phyloP scores from a whole-genome alignment of 179 eudicot genomes.

The Silene noctiflora region DNA sequence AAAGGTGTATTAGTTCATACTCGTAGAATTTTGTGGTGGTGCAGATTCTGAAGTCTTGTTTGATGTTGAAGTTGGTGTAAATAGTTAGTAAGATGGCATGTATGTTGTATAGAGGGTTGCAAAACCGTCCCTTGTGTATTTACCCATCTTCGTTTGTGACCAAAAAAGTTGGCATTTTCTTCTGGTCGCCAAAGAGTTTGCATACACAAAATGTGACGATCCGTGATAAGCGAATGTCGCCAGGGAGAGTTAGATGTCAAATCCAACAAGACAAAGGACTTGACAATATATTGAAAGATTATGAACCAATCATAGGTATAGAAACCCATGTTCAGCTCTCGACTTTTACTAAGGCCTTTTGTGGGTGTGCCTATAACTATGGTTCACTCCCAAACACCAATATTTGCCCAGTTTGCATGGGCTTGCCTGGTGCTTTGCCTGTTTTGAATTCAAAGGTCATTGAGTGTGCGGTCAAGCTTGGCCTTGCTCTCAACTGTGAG shows the following conservation, averaged over 20 bases:
- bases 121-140: conserved; percentile 41
- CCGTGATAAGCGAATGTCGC: conserved; percentile 47
- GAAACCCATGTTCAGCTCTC: conserved; percentile 93
- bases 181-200: conserved; percentile 35
- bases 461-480: conserved; percentile 76
- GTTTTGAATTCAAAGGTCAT: conserved; percentile 85
- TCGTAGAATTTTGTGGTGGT: conserved; percentile 8
- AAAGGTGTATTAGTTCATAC: background rate
- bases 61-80: conserved; percentile 36
- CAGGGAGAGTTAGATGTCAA: conserved; percentile 35
- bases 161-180: conserved; percentile 41
- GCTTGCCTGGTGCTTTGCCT: conserved; percentile 92
- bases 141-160: conserved; percentile 46
- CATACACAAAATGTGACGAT: conserved; percentile 47
- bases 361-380: conserved; percentile 78
- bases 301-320: conserved; percentile 78
- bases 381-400: conserved; percentile 77
- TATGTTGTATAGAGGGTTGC: conserved; percentile 64
- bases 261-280: conserved; percentile 33
- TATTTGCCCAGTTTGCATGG: conserved; percentile 91
- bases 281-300: conserved; percentile 51
- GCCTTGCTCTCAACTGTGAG: conserved; percentile 83
- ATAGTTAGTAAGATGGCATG: conserved; percentile 48
- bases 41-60: conserved; percentile 26
- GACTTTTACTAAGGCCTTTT: conserved; percentile 82